Evolutionary conservation across 805 yeast species (phyloP), one percentile per base, ranked within the genome.

Genomic region (Lachancea kluyveri): DNA sequence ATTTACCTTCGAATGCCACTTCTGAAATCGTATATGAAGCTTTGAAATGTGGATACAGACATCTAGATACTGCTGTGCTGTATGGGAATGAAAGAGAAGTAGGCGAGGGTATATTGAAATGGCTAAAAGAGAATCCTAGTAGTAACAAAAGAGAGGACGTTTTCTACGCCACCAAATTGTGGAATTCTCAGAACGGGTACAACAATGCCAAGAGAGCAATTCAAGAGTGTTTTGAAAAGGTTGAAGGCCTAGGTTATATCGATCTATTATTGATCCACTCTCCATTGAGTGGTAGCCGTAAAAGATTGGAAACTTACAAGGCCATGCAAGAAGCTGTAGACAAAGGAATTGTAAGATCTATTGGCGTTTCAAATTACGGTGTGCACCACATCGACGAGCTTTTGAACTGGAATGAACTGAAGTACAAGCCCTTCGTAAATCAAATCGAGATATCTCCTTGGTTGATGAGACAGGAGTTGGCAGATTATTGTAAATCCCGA

Each of bases 361-460:
- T 84, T 35, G 95, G 94, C 28, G 88, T 84, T 10, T 82, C 94
- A 6, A 82, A 82, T 59, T 83, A 68, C 47, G 84, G 85, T 28
- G 49, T 56, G 10, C 59, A 55, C 4, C 85, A 77, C 50, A 52
- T 83, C 15, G 68, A 76, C 36, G 80, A 79, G 50, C 57, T 83
- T 26, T 60, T 79, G 25, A 44, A 51, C 3, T 76, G 83, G 79
- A 67, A 68, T 3, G 73, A 65, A 2, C 49, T 73, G 39, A 68
- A 57, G 38, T 50, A 70, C 40, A 66, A 67, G 39, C 88, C 95
- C 0, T 84, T 78, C 0, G 79, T 82, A 24, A 79, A 85, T 54
- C 94, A 86, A 54, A 72, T 85, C 48, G 95, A 84, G 56, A 68
- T 84, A 31, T 83, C 85, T 38, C 95, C 92, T 13, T 83, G 92